Evolutionary conservation across 441 rosid genomes (phyloP), one percentile per base, ranked within the genome.

Genomic region (Melianthus villosus): DNA sequence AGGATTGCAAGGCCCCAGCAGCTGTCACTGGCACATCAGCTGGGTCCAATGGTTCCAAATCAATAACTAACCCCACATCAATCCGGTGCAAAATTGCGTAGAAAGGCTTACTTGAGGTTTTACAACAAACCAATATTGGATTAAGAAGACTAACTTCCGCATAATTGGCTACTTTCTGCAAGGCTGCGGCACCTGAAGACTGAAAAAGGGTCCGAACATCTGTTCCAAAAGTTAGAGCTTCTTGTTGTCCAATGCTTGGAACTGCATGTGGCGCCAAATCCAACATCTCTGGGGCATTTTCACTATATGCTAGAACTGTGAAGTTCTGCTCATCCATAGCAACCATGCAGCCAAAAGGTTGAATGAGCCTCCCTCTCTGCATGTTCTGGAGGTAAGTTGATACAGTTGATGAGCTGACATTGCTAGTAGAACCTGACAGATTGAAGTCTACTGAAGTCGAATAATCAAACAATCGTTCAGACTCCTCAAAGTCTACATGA

Each of bases 1-100:
- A 84, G 0, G 95, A 84, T 36, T 63, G 71, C 39, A 84, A 60
- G 0, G 93, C 93, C 41, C 95, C 89, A 6, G 95, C 78, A 62
- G 95, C 71, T 27, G 79, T 80, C 30, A 73, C 69, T 0, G 93
- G 93, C 39, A 77, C 74, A 37, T 84, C 95, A 47, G 64, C 75
- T 12, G 81, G 89, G 58, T 67, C 67, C 16, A 84, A 72, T 0
- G 89, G 93, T 54, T 84, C 95, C 34, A 84, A 60, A 63, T 84
- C 95, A 34, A 80, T 68, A 30, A 77, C 69, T 53, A 84, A 54
- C 9, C 89, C 89, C 22, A 65, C 79, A 40, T 77, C 75, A 34
- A 80, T 69, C 12, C 81, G 70, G 64, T 84, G 95, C 58, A 84
- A 42, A 51, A 80, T 75, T 6, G 76, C 93, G 48, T 75, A 77